phyloP scores from a whole-genome alignment of 768 basidiomycete genomes.

The Tulasnella sp. region DNA sequence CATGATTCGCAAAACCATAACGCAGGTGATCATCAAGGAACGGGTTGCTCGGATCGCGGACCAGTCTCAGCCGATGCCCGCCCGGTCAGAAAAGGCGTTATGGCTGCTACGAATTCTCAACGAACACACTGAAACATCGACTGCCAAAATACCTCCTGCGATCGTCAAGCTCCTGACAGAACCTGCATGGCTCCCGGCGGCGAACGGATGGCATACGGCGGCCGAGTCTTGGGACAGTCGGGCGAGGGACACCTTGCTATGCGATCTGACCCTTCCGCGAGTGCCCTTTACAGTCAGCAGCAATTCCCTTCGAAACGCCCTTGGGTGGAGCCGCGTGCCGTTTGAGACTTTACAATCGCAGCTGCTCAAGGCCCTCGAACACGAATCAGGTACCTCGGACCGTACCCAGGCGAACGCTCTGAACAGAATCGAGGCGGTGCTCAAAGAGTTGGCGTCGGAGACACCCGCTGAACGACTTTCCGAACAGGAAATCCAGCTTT shows the following conservation, averaged over 20 bases:
- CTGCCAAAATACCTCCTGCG: constrained; percentile 34
- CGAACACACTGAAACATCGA: constrained; percentile 26
- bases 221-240: background rate
- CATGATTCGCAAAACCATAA: background rate
- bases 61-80: background rate
- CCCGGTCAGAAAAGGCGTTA: background rate
- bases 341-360: background rate
- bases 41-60: background rate
- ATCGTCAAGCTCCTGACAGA: constrained; percentile 26
- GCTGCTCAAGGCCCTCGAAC: background rate
- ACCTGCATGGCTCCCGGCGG: background rate
- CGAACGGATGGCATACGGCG: background rate
- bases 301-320: background rate
- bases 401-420: background rate
- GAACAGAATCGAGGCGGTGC: background rate
- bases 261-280: background rate
- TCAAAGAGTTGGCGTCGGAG: background rate
- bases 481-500: background rate
- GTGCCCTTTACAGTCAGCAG: background rate
- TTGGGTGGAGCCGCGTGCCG: background rate
- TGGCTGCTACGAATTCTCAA: background rate
- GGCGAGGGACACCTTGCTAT: background rate
- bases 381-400: background rate
- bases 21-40: background rate
- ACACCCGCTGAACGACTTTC: background rate